Evolutionary conservation across 2,329 filamentous ascomycete species (phyloP).

Genomic region (Dothideomycetidae sp.): DNA sequence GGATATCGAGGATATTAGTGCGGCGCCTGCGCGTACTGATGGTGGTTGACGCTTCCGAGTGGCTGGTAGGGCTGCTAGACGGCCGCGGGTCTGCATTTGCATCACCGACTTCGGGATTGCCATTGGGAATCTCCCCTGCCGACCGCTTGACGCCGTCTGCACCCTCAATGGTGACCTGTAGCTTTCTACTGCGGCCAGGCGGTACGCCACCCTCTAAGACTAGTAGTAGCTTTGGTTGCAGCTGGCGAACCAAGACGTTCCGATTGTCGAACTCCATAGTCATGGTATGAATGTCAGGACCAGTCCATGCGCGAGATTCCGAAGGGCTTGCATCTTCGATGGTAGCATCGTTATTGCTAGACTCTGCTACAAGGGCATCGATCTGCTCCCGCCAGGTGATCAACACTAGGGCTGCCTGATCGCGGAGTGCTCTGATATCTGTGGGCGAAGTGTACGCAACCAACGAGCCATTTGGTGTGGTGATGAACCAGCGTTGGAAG

Average conservation of each 20-base stretch:
- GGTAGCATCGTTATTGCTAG: conserved; percentile 7
- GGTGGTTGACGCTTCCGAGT: conserved; percentile 18
- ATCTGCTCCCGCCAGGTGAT: conserved; percentile 36
- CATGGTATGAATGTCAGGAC: conserved; percentile 25
- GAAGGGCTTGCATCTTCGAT: conserved; percentile 2
- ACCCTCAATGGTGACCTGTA: conserved; percentile 32
- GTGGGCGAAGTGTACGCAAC: conserved; percentile 35
- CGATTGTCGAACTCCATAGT: conserved; percentile 32
- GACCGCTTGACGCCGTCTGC: conserved; percentile 15
- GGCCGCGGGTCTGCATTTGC: not conserved
- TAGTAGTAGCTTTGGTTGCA: conserved; percentile 33
- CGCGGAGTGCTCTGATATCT: conserved; percentile 35
- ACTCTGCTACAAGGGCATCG: conserved; percentile 13
- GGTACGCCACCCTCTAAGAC: conserved; percentile 35
- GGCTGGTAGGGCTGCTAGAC: conserved; percentile 8
- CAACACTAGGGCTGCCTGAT: conserved; percentile 35
- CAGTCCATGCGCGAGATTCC: no score
- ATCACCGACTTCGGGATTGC: not conserved
- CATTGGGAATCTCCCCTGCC: conserved; percentile 22
- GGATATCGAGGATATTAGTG: conserved; percentile 32
- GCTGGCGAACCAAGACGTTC: conserved; percentile 33
- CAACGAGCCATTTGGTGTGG: conserved; percentile 37
- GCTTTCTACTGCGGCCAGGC: conserved; percentile 24
- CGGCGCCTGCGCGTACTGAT: conserved; percentile 24
- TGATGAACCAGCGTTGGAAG: conserved; percentile 32